Evolutionary conservation across 306 rosid species (phyloP).

Genomic region (Sindora glabra): DNA sequence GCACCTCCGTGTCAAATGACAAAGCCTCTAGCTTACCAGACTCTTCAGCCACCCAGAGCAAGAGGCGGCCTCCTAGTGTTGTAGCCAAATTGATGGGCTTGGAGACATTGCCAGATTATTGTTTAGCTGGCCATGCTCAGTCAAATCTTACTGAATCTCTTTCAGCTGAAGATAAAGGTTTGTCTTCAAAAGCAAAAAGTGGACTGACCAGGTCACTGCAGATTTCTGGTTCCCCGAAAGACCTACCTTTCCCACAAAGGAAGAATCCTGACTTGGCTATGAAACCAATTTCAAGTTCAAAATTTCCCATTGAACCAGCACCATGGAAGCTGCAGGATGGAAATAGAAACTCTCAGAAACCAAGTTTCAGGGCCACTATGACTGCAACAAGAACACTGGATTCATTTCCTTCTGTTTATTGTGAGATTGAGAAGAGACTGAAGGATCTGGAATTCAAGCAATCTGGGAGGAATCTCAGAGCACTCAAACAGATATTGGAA

Average conservation of each 20-base stretch:
- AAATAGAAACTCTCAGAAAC: conserved; percentile 44
- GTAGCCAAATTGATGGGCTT: conserved; percentile 95
- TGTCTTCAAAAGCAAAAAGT: conserved; percentile 24
- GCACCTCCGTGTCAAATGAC: conserved; percentile 35
- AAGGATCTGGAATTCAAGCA: conserved; percentile 79
- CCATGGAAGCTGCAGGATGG: conserved; percentile 83
- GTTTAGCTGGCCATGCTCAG: conserved; percentile 25
- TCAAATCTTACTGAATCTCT: conserved; percentile 18
- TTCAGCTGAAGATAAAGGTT: conserved; percentile 23
- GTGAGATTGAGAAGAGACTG: conserved; percentile 77
- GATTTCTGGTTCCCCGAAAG: conserved; percentile 39
- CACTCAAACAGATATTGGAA: conserved; percentile 77
- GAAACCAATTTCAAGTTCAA: conserved; percentile 71
- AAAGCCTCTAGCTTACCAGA: conserved; percentile 21
- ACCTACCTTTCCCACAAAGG: conserved; percentile 51
- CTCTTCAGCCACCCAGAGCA: conserved; percentile 31
- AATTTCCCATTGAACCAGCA: conserved; percentile 77
- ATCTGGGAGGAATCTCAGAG: conserved; percentile 85
- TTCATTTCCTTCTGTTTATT: conserved; percentile 58
- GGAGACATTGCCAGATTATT: conserved; percentile 70
- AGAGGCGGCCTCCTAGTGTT: conserved; percentile 70
- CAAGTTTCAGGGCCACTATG: conserved; percentile 25
- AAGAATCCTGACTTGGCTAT: conserved; percentile 53
- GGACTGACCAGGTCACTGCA: conserved; percentile 38
- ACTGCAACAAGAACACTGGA: conserved; percentile 32